Percentiles rank a stretch among this genome's conserved stretches.
These are phyloP conservation scores for Daldinia sp. DNA, from an alignment of 2,329 filamentous ascomycete species.

Conservation along the genomic window DNA sequence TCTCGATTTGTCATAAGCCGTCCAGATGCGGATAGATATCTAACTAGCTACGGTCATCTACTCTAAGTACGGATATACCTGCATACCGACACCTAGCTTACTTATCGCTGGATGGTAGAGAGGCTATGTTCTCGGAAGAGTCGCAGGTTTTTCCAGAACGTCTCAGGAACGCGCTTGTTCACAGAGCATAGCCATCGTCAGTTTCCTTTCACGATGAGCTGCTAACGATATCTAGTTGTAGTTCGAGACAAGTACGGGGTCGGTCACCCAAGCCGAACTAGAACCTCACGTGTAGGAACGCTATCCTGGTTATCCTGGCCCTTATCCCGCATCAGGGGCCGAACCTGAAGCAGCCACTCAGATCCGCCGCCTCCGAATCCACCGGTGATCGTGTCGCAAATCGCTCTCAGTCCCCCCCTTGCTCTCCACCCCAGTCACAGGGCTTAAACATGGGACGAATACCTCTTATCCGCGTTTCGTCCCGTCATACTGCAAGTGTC, in stretches of 20 bases:
- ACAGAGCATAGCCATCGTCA: constrained; percentile 10
- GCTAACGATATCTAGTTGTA: constrained; percentile 13
- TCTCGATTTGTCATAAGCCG: constrained; percentile 30
- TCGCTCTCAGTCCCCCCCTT: constrained; percentile 1
- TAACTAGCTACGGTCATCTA: neutral
- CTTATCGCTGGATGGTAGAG: constrained; percentile 4
- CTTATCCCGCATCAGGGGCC: constrained; percentile 35
- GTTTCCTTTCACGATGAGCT: constrained; percentile 7
- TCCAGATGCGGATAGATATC: constrained; percentile 17
- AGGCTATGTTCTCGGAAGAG: constrained; percentile 9
- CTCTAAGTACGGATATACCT: neutral
- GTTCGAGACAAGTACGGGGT: constrained; percentile 33
- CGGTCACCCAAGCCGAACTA: constrained; percentile 23
- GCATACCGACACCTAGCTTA: neutral
- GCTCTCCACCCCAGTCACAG: constrained; percentile 2
- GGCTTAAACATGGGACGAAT: constrained; percentile 31
- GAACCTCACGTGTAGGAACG: constrained; percentile 10
- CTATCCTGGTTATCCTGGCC: constrained; percentile 29
- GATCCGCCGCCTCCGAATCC: constrained; percentile 27
- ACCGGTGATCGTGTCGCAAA: constrained; percentile 27
- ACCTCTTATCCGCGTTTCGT: constrained; percentile 32
- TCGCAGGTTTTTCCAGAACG: constrained; percentile 30
- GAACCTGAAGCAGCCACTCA: constrained; percentile 41
- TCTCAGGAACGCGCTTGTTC: constrained; percentile 19
- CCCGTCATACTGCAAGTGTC: constrained; percentile 28